Conservation (phyloP, 2,329 filamentous ascomycete genomes). For the Exophiala sp. region DNA sequence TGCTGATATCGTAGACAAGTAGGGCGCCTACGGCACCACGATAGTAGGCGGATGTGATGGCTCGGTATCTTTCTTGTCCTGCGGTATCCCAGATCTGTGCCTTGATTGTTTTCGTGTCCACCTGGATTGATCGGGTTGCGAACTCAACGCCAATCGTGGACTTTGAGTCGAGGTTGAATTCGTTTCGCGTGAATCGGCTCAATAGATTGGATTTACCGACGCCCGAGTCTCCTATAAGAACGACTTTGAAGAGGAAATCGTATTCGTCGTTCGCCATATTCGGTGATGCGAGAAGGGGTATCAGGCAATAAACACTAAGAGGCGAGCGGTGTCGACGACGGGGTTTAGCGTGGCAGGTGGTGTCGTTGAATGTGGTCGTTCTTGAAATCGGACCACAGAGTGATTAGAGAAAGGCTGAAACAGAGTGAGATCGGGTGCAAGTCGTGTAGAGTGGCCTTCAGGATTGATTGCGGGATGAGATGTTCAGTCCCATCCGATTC, state of each 20-base stretch:
- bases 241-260: slow-evolving; percentile 99
- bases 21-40: slow-evolving; percentile 94
- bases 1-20: slow-evolving; percentile 99
- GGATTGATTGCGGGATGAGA: background rate
- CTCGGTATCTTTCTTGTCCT: slow-evolving; percentile 96
- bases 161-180: slow-evolving; percentile 99
- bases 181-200: slow-evolving; percentile 99
- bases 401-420: too few relatives aligned
- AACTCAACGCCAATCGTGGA: slow-evolving; percentile 99
- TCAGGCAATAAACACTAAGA: background rate
- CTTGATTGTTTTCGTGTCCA: slow-evolving; percentile 99
- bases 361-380: too few relatives aligned
- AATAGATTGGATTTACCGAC: slow-evolving; percentile 99
- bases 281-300: background rate
- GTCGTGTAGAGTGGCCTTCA: background rate
- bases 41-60: slow-evolving; percentile 99
- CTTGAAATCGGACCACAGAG: too few relatives aligned
- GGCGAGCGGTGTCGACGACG: background rate
- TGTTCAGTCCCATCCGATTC: background rate
- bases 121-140: slow-evolving; percentile 95
- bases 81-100: slow-evolving; percentile 99
- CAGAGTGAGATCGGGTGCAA: background rate
- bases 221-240: slow-evolving; percentile 97
- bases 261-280: slow-evolving; percentile 83
- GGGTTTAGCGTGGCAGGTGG: background rate